Conservation (phyloP, 2,329 filamentous ascomycete species). For the Nothophoma quercina region DNA sequence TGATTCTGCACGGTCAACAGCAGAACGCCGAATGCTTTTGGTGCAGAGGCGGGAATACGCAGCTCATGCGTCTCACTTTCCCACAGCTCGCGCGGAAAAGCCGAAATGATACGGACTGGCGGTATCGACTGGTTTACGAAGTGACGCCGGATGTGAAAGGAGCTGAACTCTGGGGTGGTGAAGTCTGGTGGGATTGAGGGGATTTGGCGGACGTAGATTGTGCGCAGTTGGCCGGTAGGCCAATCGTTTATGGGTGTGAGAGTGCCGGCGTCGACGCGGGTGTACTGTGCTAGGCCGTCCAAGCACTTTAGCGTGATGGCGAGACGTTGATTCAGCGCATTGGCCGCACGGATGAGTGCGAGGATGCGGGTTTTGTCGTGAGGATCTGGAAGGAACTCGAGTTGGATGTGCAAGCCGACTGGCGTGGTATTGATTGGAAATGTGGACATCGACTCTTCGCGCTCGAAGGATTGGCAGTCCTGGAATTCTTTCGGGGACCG, state of each 20-base stretch:
- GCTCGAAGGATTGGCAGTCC: constrained; percentile 29
- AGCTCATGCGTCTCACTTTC: constrained; percentile 23
- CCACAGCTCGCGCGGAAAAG: constrained; percentile 26
- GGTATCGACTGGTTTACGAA: constrained; percentile 23
- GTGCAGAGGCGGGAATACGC: constrained; percentile 19
- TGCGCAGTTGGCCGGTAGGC: constrained; percentile 33
- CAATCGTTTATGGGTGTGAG: constrained; percentile 57
- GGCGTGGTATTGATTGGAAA: constrained; percentile 30
- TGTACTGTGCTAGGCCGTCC: constrained; percentile 45
- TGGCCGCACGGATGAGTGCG: constrained; percentile 32
- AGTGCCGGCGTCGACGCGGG: constrained; percentile 56
- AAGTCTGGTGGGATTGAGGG: constrained; percentile 32
- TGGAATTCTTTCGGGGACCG: constrained; percentile 33
- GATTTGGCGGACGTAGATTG: constrained; percentile 35
- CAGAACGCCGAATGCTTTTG: constrained; percentile 24
- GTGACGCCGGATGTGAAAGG: constrained; percentile 31
- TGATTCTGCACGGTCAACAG: constrained; percentile 27
- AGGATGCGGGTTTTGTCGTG: constrained; percentile 24
- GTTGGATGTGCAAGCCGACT: constrained; percentile 32
- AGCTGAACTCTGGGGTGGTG: constrained; percentile 27
- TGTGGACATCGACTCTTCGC: constrained; percentile 26
- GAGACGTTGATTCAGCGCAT: constrained; percentile 31
- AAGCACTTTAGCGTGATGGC: constrained; percentile 34
- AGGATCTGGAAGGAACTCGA: constrained; percentile 31
- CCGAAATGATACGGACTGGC: constrained; percentile 27